Evolutionary conservation across 2,329 filamentous ascomycete genomes (phyloP).

Genomic region (Scedosporium aurantiacum): DNA sequence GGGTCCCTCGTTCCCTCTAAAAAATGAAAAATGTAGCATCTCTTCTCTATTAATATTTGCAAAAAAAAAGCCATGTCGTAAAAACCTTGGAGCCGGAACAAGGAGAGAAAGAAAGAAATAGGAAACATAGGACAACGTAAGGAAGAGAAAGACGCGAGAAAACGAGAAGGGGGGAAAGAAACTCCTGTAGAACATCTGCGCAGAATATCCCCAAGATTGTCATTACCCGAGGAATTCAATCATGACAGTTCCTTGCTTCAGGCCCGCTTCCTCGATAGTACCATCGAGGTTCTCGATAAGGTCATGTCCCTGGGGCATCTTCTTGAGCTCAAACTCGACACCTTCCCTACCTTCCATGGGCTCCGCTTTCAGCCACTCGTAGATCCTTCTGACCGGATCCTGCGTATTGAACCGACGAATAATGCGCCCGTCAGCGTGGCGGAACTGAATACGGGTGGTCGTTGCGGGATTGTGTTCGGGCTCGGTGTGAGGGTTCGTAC

Average conservation of each 20-base stretch:
- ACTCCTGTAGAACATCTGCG: neutral
- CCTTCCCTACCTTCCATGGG: constrained; percentile 72
- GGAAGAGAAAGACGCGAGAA: neutral
- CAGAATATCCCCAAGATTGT: neutral
- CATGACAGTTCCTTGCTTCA: constrained; percentile 93
- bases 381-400: constrained; percentile 73
- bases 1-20: neutral
- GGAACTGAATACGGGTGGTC: constrained; percentile 85
- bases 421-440: constrained; percentile 71
- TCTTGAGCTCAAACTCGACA: constrained; percentile 75
- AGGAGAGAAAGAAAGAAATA: neutral
- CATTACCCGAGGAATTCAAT: constrained; percentile 66
- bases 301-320: constrained; percentile 67
- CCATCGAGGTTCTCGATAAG: constrained; percentile 63
- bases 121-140: neutral
- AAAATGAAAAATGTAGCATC: neutral
- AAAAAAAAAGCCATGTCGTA: neutral
- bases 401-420: constrained; percentile 73
- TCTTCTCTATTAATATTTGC: neutral
- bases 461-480: constrained; percentile 59
- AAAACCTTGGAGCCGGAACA: neutral
- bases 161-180: neutral
- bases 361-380: constrained; percentile 91
- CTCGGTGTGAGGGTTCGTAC: constrained; percentile 63
- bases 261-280: constrained; percentile 67